phyloP scores from a whole-genome alignment of 306 rosid genomes.

The Ceratonia siliqua region DNA sequence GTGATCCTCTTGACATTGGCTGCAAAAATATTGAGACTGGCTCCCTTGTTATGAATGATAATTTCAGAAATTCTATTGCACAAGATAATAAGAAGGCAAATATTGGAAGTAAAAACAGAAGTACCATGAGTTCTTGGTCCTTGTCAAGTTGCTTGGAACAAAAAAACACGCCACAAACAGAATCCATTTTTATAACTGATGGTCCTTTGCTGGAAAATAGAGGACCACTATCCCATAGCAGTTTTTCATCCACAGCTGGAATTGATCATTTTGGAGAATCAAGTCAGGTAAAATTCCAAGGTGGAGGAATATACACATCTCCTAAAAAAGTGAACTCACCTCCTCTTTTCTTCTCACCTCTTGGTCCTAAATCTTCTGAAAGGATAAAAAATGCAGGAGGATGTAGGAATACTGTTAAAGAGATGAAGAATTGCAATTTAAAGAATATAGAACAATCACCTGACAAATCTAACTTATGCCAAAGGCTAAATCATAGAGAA shows the following conservation, averaged over 20 bases:
- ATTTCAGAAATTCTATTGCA: slow-evolving; percentile 29
- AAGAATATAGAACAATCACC: slow-evolving; percentile 44
- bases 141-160: slow-evolving; percentile 59
- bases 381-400: slow-evolving; percentile 52
- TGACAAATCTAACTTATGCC: slow-evolving; percentile 45
- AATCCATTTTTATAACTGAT: slow-evolving; percentile 45
- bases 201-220: slow-evolving; percentile 59
- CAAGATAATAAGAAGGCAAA: slow-evolving; percentile 91
- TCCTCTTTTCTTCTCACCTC: slow-evolving; percentile 82
- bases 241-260: slow-evolving; percentile 41
- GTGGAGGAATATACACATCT: slow-evolving; percentile 43
- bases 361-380: slow-evolving; percentile 85
- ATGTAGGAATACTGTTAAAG: slow-evolving; percentile 41
- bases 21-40: slow-evolving; percentile 40
- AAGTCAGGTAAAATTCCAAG: slow-evolving; percentile 41
- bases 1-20: slow-evolving; percentile 71
- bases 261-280: slow-evolving; percentile 44
- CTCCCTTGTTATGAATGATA: slow-evolving; percentile 40
- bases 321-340: slow-evolving; percentile 45
- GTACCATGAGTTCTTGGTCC: slow-evolving; percentile 50
- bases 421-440: slow-evolving; percentile 45
- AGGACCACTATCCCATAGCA: slow-evolving; percentile 36
- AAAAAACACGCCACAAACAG: slow-evolving; percentile 31
- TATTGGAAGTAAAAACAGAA: slow-evolving; percentile 60
- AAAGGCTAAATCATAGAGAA: slow-evolving; percentile 41